Percentiles rank a stretch among this genome's conserved stretches.
These are phyloP conservation scores for Raffaelea arxii DNA, from an alignment of 2,329 filamentous ascomycete species.

Conservation along the genomic window DNA sequence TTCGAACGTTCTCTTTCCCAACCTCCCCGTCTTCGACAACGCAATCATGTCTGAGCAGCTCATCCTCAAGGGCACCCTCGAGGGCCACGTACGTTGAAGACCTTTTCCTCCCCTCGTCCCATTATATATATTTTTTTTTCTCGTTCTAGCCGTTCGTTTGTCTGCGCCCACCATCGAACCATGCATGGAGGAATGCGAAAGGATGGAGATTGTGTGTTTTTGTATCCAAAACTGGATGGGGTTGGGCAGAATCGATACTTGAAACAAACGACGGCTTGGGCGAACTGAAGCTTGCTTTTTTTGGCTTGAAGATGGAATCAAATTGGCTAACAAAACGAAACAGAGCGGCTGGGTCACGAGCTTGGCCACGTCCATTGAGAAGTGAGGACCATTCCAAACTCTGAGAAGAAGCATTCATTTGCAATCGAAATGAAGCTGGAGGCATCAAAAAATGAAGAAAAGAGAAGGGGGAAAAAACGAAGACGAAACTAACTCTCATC, in stretches of 20 bases:
- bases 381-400: conserved; percentile 48
- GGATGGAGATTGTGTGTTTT: too few relatives aligned
- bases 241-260: too few relatives aligned
- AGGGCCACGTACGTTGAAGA: conserved; percentile 86
- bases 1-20: background rate
- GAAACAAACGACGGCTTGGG: too few relatives aligned
- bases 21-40: background rate
- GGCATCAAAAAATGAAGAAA: too few relatives aligned
- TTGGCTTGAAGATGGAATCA: too few relatives aligned
- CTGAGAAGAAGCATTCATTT: too few relatives aligned
- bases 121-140: conserved; percentile 7
- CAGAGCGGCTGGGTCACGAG: conserved; percentile 97
- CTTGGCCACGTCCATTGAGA: conserved; percentile 97
- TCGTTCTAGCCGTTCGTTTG: too few relatives aligned
- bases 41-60: conserved; percentile 78
- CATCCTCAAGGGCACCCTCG: conserved; percentile 92
- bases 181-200: background rate
- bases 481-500: conserved; percentile 15
- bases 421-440: too few relatives aligned
- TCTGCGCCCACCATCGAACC: too few relatives aligned
- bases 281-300: too few relatives aligned
- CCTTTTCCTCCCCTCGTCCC: too few relatives aligned
- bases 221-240: too few relatives aligned
- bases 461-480: background rate
- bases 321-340: conserved; percentile 10